Evolutionary conservation across 768 basidiomycete genomes (phyloP).

Genomic region (Boletus rubescentipes): DNA sequence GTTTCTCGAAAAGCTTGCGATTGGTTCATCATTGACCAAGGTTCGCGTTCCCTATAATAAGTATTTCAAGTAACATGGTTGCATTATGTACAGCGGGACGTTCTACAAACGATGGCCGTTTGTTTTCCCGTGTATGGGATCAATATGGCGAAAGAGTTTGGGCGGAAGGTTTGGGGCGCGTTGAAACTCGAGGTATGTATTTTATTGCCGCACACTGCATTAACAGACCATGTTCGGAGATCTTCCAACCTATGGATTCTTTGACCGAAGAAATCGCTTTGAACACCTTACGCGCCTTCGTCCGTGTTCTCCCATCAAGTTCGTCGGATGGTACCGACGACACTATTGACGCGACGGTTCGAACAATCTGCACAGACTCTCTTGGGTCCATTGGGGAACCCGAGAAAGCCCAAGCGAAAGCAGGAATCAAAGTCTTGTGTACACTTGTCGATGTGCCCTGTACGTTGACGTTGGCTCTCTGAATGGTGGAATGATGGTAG

Average conservation of each 20-base stretch:
- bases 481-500: neutral
- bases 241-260: conserved; percentile 87
- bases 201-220: neutral
- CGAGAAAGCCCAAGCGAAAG: conserved; percentile 89
- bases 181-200: conserved; percentile 79
- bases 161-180: conserved; percentile 84
- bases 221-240: conserved; percentile 43
- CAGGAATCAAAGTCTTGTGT: conserved; percentile 82
- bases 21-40: conserved; percentile 81
- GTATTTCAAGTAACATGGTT: neutral
- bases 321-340: conserved; percentile 37
- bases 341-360: conserved; percentile 55
- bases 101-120: conserved; percentile 69
- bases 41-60: conserved; percentile 35
- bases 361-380: conserved; percentile 79
- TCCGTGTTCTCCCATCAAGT: conserved; percentile 66
- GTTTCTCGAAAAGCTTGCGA: conserved; percentile 88
- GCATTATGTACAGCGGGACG: conserved; percentile 66
- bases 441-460: conserved; percentile 77
- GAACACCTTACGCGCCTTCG: conserved; percentile 65
- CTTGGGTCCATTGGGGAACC: conserved; percentile 79
- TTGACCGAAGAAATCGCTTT: conserved; percentile 75
- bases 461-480: conserved; percentile 38
- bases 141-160: conserved; percentile 54
- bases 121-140: conserved; percentile 88